These are phyloP conservation scores for Ganoderma boninense DNA, from an alignment of 1,284 basidiomycete genomes.

Conservation along the genomic window DNA sequence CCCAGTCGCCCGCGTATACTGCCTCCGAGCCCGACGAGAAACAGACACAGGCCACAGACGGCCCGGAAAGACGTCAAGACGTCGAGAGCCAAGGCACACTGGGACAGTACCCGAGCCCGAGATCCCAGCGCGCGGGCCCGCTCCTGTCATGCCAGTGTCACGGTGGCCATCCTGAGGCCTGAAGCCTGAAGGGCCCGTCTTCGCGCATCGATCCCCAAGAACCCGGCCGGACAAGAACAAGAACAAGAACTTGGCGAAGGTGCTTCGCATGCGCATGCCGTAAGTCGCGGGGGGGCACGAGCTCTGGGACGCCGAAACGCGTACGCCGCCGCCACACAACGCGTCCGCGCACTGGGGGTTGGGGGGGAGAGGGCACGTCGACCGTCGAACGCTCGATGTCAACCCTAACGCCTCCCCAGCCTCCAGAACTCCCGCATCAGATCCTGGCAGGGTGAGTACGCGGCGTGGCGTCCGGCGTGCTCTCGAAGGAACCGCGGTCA, in stretches of 20 bases:
- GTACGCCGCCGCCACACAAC: neutral
- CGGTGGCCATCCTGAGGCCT: neutral
- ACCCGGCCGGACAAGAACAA: too few species aligned
- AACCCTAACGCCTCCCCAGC: neutral
- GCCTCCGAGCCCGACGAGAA: neutral
- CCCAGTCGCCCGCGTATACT: neutral
- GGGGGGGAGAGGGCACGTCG: too few species aligned
- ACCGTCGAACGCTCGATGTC: neutral
- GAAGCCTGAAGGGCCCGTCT: neutral
- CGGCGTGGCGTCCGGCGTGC: too few species aligned
- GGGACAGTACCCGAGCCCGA: neutral
- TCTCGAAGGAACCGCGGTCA: too few species aligned
- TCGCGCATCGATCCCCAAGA: slow-evolving; percentile 2
- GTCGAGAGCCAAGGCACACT: neutral
- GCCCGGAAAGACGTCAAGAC: neutral
- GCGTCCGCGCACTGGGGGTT: too few species aligned
- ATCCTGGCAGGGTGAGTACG: too few species aligned
- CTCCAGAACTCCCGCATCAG: neutral
- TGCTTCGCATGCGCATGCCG: slow-evolving; percentile 2
- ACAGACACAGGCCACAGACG: neutral
- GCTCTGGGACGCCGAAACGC: neutral
- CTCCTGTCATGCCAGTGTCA: neutral
- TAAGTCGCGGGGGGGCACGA: neutral
- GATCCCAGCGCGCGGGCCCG: neutral
- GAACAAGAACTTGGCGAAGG: neutral